A percentile compares a stretch with the other conserved stretches of the same genome.
phyloP scores from a whole-genome alignment of 129 eudicot species.

The Tagetes erecta region DNA sequence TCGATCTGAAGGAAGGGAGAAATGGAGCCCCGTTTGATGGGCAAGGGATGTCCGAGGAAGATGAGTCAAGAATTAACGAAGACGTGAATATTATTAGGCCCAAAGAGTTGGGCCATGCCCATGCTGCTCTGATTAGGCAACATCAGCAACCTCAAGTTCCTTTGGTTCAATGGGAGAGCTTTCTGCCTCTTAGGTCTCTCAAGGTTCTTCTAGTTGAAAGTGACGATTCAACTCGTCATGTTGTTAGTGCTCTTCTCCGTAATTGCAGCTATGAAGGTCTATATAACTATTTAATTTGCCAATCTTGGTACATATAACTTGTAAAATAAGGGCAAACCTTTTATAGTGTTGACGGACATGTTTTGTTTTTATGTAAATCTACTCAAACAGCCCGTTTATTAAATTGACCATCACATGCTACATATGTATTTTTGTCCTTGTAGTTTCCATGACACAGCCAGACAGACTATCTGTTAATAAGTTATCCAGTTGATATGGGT shows the following conservation, averaged over 20 bases:
- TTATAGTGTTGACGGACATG: conserved; percentile 18
- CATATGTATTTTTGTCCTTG: conserved; percentile 7
- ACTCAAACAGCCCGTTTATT: conserved; percentile 9
- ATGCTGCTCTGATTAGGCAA: conserved; percentile 32
- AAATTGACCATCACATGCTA: not conserved
- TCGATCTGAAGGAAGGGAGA: conserved; percentile 42
- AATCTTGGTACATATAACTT: conserved; percentile 23
- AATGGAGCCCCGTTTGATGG: conserved; percentile 42
- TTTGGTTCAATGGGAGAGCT: conserved; percentile 62
- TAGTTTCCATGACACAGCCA: not conserved
- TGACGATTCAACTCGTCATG: conserved; percentile 80
- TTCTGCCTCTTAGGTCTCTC: conserved; percentile 59
- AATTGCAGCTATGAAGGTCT: conserved; percentile 83
- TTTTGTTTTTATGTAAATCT: conserved; percentile 18
- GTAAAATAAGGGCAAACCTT: conserved; percentile 14
- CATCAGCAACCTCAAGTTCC: conserved; percentile 53
- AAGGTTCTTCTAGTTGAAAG: conserved; percentile 76
- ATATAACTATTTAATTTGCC: conserved; percentile 21
- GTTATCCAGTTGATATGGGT: no score
- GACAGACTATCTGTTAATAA: no score
- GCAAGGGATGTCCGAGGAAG: conserved; percentile 48
- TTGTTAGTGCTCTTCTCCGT: conserved; percentile 75
- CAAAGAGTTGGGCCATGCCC: conserved; percentile 24
- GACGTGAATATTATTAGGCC: conserved; percentile 33
- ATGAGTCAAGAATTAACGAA: conserved; percentile 42